Evolutionary conservation across 768 basidiomycete genomes (phyloP), one percentile per base, ranked within the genome.

Genomic region (Psilocybe cyanescens): DNA sequence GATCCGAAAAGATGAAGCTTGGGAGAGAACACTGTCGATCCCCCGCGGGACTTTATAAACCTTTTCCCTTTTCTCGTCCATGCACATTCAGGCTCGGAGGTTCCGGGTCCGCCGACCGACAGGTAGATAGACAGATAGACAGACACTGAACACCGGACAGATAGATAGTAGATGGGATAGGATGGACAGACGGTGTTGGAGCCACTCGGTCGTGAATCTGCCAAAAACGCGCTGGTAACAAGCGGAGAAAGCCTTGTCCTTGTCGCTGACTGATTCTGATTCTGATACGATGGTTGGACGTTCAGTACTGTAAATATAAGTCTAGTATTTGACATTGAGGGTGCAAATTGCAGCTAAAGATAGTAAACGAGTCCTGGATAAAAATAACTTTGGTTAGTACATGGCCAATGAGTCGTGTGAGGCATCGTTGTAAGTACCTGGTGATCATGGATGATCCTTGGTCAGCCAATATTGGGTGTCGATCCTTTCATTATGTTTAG

Each of bases 1-100:
- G 55, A 59, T 60, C 47, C 55, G 50, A 61, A 65, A 57, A 58
- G 54, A 67, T 62, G 61, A 58, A 60, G 58, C 50, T 58, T 61
- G 58, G 57, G 54, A 50, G 58, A 45, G 44, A 17, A 17, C 37
- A 3, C 17, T 17, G 16, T 24, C 9, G 29, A 16, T 29, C 30
- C 7, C 1, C 4, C 8, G 35, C 8, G 41, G 8, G 12, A 30
- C 44, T 24, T 60, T 60, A 48, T 60, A 60, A 39, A 39, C 33
- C 28, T 30, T 60, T 60, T n/a, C 6, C 53, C 17, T 39, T 8
- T 14, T 39, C 37, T 14, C 37, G 14, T 11, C 5, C 41, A 4
- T 44, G 41, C 11, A 12, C 11, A 44, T 0, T 24, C 24, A 24
- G 24, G 14, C 41, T 19, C 60, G 55, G 54, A 17, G 14, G 12